Conservation (phyloP, 2,329 filamentous ascomycete genomes). For the Scedosporium boydii region DNA sequence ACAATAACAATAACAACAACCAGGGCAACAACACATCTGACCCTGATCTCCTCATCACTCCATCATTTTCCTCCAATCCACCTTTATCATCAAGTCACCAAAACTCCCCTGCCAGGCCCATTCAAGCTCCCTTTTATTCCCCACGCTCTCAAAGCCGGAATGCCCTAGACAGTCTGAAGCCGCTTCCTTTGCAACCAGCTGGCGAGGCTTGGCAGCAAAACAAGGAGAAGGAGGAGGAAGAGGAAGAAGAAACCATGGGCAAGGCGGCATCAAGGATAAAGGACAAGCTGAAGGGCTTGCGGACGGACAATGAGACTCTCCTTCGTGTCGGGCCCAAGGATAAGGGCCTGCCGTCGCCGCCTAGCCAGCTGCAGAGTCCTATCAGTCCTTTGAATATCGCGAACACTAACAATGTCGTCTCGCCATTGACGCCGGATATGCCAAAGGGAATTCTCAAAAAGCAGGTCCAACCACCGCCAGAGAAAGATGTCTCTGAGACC, state of each 20-base stretch:
- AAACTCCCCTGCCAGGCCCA: slow-evolving; percentile 5
- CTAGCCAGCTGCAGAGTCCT: not conserved
- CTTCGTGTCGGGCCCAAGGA: not conserved
- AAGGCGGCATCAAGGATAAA: slow-evolving; percentile 10
- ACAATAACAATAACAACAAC: slow-evolving; percentile 20
- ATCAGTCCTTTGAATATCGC: not conserved
- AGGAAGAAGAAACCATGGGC: slow-evolving; percentile 9
- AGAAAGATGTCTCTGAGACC: not conserved
- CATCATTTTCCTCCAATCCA: not conserved
- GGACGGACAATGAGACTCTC: not conserved
- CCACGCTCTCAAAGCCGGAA: not conserved
- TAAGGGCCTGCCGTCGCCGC: not conserved
- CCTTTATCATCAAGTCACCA: not conserved
- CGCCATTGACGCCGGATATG: not conserved
- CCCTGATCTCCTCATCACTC: not conserved
- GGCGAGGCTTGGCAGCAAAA: not conserved
- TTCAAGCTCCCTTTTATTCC: not conserved
- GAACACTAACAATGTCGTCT: not conserved
- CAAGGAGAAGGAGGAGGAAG: not conserved
- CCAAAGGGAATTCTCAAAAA: slow-evolving; percentile 2
- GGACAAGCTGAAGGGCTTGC: slow-evolving; percentile 1
- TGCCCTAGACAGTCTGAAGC: not conserved
- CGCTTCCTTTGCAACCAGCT: not conserved
- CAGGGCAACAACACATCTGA: not conserved
- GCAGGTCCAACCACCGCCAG: not conserved